A percentile compares a stretch with the other conserved stretches of the same genome.
phyloP scores from a whole-genome alignment of 1,284 basidiomycete genomes.

The Ceratobasidium sp. region DNA sequence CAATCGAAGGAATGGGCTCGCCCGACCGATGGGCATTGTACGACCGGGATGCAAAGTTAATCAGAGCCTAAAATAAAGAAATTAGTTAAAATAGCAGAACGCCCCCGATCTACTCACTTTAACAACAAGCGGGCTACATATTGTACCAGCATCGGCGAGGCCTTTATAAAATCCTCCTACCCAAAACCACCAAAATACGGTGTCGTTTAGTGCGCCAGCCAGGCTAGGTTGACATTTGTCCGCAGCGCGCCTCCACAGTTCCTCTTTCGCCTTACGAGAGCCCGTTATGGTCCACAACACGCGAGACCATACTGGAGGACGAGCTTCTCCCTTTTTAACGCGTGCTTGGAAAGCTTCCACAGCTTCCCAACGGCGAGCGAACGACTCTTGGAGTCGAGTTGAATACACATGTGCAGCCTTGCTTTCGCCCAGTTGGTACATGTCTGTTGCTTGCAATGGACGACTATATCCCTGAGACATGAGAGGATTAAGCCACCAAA shows the following conservation, averaged over 20 bases:
- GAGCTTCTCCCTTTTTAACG: not conserved
- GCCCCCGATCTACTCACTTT: slow-evolving; percentile 63
- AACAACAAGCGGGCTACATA: slow-evolving; percentile 84
- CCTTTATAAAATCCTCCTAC: slow-evolving; percentile 82
- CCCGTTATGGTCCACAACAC: slow-evolving; percentile 19
- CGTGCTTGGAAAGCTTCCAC: slow-evolving; percentile 20
- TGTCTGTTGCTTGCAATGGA: slow-evolving; percentile 32
- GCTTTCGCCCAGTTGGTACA: slow-evolving; percentile 14
- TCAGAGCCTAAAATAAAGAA: slow-evolving; percentile 68
- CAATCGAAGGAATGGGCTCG: slow-evolving; percentile 69
- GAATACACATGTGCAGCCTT: slow-evolving; percentile 22
- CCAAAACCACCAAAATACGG: slow-evolving; percentile 88
- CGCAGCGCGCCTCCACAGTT: slow-evolving; percentile 72
- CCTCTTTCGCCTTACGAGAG: slow-evolving; percentile 59
- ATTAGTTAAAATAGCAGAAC: slow-evolving; percentile 15
- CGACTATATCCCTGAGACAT: slow-evolving; percentile 33
- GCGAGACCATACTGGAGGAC: slow-evolving; percentile 14
- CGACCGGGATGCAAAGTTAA: slow-evolving; percentile 79
- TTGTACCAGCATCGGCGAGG: slow-evolving; percentile 75
- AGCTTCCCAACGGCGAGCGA: not conserved
- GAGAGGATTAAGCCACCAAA: slow-evolving; percentile 33
- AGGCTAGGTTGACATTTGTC: slow-evolving; percentile 80
- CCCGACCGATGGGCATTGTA: slow-evolving; percentile 70
- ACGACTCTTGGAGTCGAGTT: not conserved
- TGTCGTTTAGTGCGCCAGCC: slow-evolving; percentile 82